Evolutionary conservation across 148 eudicot genomes (phyloP).

Genomic region (Vaccinium macrocarpon): DNA sequence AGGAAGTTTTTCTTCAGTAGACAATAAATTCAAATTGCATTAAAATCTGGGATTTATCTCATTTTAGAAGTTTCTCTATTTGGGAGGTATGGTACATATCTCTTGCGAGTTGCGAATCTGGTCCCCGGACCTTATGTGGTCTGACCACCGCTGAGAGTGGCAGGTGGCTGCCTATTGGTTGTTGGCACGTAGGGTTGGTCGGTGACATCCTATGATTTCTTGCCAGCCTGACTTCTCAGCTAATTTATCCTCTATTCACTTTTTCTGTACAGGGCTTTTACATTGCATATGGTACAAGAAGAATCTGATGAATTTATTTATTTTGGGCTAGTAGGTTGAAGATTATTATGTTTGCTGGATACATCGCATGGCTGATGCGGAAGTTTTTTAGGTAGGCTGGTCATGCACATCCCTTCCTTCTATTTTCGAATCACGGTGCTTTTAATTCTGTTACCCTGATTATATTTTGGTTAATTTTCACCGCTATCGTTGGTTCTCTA

Average conservation of each 20-base stretch:
- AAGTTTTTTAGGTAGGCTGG: constrained; percentile 10
- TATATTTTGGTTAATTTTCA: background rate
- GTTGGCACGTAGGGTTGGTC: background rate
- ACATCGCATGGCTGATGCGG: constrained; percentile 11
- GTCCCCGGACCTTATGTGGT: background rate
- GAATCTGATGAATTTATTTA: background rate
- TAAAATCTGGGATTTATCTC: background rate
- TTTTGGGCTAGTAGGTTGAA: background rate
- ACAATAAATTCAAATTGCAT: background rate
- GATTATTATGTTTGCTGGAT: constrained; percentile 11
- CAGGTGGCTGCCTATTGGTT: background rate
- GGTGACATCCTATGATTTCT: background rate
- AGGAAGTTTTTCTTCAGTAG: background rate
- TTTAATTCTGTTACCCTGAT: background rate
- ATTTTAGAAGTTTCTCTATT: background rate
- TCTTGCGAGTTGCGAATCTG: background rate
- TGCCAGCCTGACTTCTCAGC: constrained; percentile 1
- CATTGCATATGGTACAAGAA: background rate
- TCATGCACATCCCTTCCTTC: background rate
- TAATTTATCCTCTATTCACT: background rate
- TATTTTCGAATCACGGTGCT: background rate
- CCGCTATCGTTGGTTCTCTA: background rate
- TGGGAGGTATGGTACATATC: background rate
- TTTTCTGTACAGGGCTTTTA: background rate
- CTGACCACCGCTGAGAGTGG: background rate